A percentile compares a stretch with the other conserved stretches of the same genome.
Evolutionary conservation across 2,329 filamentous ascomycete species (phyloP).

Genomic region (Chaetothyriales sp.): DNA sequence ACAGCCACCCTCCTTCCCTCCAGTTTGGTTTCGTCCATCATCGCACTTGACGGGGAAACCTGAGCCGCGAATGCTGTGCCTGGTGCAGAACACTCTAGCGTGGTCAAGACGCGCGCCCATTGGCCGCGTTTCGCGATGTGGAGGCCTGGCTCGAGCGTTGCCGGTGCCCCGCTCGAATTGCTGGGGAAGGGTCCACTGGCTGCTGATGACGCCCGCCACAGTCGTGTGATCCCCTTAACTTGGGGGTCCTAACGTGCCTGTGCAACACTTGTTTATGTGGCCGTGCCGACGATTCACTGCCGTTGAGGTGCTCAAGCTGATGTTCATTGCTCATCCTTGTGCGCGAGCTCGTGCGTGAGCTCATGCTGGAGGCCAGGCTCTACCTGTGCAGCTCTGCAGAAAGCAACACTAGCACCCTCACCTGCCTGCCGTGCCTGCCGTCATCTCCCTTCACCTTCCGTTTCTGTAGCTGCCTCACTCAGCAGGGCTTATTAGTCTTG

Average conservation of each 20-base stretch:
- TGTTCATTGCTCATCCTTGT: no score
- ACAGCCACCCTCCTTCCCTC: not conserved
- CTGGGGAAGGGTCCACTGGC: not conserved
- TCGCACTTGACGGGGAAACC: not conserved
- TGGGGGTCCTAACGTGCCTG: no score
- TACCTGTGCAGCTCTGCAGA: no score
- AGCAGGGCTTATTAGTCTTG: not conserved
- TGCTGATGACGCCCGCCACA: not conserved
- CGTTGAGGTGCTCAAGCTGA: no score
- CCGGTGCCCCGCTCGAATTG: not conserved
- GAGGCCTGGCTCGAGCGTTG: not conserved
- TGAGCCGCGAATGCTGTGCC: not conserved
- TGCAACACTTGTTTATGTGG: no score
- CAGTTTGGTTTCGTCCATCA: not conserved
- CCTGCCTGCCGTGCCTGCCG: not conserved
- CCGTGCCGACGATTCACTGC: no score
- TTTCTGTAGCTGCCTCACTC: not conserved
- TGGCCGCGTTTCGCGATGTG: not conserved
- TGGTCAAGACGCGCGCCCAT: no score
- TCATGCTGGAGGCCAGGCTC: no score
- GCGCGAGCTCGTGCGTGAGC: no score
- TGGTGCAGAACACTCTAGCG: not conserved
- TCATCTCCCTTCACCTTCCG: not conserved
- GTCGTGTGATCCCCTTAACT: not conserved
- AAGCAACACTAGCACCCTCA: not conserved